These are phyloP conservation scores for Athelia psychrophila DNA, from an alignment of 1,284 basidiomycete species.

Conservation along the genomic window DNA sequence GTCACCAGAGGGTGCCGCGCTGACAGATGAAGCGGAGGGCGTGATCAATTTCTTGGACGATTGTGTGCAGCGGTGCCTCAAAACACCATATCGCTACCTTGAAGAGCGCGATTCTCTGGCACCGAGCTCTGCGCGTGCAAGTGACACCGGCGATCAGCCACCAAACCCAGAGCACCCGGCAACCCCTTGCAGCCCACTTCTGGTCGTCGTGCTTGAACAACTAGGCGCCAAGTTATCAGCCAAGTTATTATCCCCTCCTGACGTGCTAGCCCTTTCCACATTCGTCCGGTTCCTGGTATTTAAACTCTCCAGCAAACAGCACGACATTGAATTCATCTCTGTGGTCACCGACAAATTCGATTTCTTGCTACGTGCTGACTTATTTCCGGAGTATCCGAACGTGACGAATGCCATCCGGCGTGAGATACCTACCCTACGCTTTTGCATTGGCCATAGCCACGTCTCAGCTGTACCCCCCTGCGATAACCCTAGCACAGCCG, in stretches of 20 bases:
- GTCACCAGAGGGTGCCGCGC: constrained; percentile 48
- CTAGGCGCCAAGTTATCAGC: constrained; percentile 58
- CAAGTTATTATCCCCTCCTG: constrained; percentile 52
- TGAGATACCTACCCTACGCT: constrained; percentile 39
- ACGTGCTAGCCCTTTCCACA: constrained; percentile 57
- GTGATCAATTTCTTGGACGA: constrained; percentile 83
- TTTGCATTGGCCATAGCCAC: constrained; percentile 27
- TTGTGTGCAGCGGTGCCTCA: constrained; percentile 80
- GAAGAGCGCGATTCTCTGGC: constrained; percentile 55
- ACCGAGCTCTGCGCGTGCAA: constrained; percentile 12
- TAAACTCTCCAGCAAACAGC: constrained; percentile 53
- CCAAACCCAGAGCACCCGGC: constrained; percentile 2
- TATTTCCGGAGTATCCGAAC: constrained; percentile 32
- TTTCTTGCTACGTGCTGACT: constrained; percentile 18
- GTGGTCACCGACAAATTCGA: constrained; percentile 37
- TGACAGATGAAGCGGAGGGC: constrained; percentile 57
- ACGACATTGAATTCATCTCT: constrained; percentile 33
- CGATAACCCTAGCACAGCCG: constrained; percentile 8
- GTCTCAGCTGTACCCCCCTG: constrained; percentile 6
- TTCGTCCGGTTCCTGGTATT: constrained; percentile 64
- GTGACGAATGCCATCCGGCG: constrained; percentile 42
- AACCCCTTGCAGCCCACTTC: constrained; percentile 60
- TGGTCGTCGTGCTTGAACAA: constrained; percentile 80
- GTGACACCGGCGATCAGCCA: constrained; percentile 10
- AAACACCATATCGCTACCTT: constrained; percentile 86